A percentile compares a stretch with the other conserved stretches of the same genome.
These are phyloP conservation scores for Fusarium paranaense DNA, from an alignment of 2,329 filamentous ascomycete genomes.

Conservation along the genomic window DNA sequence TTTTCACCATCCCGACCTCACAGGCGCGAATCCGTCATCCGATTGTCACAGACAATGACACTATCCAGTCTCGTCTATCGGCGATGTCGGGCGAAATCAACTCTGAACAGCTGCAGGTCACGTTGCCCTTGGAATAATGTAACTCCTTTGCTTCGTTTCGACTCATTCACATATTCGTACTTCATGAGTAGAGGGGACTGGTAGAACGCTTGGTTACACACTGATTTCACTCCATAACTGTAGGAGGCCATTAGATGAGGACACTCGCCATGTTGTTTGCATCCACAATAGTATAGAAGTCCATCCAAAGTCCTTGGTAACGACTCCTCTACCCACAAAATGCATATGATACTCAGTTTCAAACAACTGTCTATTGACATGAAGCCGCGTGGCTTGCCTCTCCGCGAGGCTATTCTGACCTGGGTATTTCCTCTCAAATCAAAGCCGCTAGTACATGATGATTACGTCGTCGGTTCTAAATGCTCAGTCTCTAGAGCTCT, in stretches of 20 bases:
- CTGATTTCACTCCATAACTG: too few relatives aligned
- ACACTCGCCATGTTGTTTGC: background rate
- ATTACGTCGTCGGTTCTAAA: background rate
- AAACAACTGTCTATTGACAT: background rate
- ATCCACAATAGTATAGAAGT: background rate
- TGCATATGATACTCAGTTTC: background rate
- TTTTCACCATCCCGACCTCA: background rate
- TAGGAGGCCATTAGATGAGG: background rate
- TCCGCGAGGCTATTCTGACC: background rate
- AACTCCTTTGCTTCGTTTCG: background rate
- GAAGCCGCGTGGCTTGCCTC: background rate
- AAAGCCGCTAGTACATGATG: background rate
- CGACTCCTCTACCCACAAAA: background rate
- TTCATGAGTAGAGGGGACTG: background rate
- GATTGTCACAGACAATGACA: background rate
- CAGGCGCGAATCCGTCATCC: background rate
- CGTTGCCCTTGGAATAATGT: background rate
- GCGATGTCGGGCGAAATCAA: background rate
- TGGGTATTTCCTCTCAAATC: background rate
- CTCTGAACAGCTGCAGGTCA: background rate
- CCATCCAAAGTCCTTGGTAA: background rate
- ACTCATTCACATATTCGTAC: background rate
- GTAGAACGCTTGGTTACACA: background rate
- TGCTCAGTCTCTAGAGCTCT: background rate
- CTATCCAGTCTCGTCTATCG: background rate